Conservation (phyloP, 1,284 basidiomycete genomes). For the Marasmius fiardii region DNA sequence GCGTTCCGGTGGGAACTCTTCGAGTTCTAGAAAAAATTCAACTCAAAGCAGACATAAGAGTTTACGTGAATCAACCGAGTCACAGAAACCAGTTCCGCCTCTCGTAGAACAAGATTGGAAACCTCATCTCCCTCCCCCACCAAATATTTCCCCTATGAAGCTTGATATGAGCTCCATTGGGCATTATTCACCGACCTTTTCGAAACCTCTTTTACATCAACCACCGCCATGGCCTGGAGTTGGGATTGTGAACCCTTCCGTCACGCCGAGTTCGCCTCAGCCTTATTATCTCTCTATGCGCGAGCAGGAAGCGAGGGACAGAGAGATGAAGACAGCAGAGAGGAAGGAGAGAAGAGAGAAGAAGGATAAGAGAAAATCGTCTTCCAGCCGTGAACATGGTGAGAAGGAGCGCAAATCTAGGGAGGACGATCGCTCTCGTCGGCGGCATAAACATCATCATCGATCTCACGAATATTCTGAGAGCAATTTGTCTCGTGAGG, state of each 20-base stretch:
- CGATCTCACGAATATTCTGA: background rate
- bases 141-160: background rate
- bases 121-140: background rate
- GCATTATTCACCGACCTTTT: background rate
- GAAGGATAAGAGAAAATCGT: background rate
- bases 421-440: background rate
- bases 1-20: background rate
- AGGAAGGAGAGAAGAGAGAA: background rate
- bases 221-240: background rate
- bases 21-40: too few relatives aligned
- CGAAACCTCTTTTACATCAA: too few relatives aligned
- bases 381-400: background rate
- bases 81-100: background rate
- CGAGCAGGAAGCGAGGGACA: background rate
- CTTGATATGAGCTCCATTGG: slow-evolving; percentile 1
- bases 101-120: background rate
- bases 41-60: too few relatives aligned
- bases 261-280: background rate
- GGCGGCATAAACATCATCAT: background rate
- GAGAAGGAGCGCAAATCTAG: background rate
- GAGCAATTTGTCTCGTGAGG: background rate
- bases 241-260: background rate
- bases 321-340: background rate
- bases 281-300: background rate
- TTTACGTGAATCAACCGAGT: too few relatives aligned